phyloP scores from a whole-genome alignment of 2,329 filamentous ascomycete genomes.

The Phoma sp. region DNA sequence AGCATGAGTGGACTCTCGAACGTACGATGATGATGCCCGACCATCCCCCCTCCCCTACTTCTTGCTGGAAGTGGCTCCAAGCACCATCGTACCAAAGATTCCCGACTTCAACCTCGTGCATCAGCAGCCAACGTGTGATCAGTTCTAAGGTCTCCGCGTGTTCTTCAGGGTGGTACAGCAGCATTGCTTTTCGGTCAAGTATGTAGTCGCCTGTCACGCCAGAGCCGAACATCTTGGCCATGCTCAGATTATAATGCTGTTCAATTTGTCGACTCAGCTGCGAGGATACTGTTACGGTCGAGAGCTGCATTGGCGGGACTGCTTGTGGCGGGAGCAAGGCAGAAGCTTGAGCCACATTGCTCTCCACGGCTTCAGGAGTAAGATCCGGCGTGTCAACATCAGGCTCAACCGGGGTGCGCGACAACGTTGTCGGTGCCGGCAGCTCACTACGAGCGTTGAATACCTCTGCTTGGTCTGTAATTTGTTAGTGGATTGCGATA shows the following conservation, averaged over 20 bases:
- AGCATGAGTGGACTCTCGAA: neutral
- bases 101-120: constrained; percentile 38
- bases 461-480: neutral
- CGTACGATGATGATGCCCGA: constrained; percentile 40
- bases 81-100: constrained; percentile 31
- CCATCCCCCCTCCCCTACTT: constrained; percentile 21
- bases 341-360: neutral
- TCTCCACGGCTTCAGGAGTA: neutral
- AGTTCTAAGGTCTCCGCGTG: constrained; percentile 40
- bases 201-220: constrained; percentile 9
- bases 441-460: neutral
- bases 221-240: constrained; percentile 33
- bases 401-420: neutral
- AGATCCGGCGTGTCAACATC: neutral
- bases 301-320: neutral
- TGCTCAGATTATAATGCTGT: constrained; percentile 26
- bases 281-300: neutral
- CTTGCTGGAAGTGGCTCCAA: constrained; percentile 35
- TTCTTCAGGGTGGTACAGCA: constrained; percentile 37
- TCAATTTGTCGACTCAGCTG: constrained; percentile 30
- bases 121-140: constrained; percentile 40
- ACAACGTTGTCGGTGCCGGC: neutral
- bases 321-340: neutral
- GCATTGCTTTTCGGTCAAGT: constrained; percentile 33
- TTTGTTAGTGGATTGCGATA: neutral